Evolutionary conservation across 2,329 filamentous ascomycete genomes (phyloP), one percentile per base, ranked within the genome.

Genomic region (Myriosclerotinia scirpicola): DNA sequence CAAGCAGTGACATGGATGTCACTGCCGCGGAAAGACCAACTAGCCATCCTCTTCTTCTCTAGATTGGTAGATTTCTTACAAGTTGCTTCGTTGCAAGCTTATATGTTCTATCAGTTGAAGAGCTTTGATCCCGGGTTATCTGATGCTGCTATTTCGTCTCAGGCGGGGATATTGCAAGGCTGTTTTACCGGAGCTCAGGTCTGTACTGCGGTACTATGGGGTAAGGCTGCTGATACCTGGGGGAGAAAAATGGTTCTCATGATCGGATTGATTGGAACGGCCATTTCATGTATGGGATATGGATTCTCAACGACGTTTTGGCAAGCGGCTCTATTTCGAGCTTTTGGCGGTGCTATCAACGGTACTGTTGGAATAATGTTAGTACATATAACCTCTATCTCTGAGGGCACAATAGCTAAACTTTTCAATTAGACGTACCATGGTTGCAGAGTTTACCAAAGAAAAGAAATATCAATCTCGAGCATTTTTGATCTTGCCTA

Each of bases 61-160:
- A 87, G 93, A 38, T 80, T 96, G 30, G 92, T 90, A 14, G 93
- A 96, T 75, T 92, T 92, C 2, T 80, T 96, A 53, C 90, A 91
- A 0, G 90, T 94, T 75, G 93, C 91, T 0, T 91, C 88, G 5
- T 68, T 74, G 59, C 80, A 90, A 77, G 58, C 69, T 17, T 96
- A 96, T 78, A 87, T 96, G 81, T 96, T 92, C 79, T 96, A 94
- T 77, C 91, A 95, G 77, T 84, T 97, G n/a, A 87, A 87, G 72
- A 94, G 89, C 67, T 94, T 96, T 72, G 80, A 85, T 67, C 79
- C 81, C 0, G 77, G 73, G 12, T 79, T 85, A 17, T 78, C 85
- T 0, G 80, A 84, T 71, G 83, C 90, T 34, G 87, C 84, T 2
- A 93, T 96, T 71, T 86, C 92, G 0, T 83, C 84, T 26, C 92